A percentile compares a stretch with the other conserved stretches of the same genome.
Evolutionary conservation across 768 basidiomycete genomes (phyloP).

Genomic region (Lepiota venenata): DNA sequence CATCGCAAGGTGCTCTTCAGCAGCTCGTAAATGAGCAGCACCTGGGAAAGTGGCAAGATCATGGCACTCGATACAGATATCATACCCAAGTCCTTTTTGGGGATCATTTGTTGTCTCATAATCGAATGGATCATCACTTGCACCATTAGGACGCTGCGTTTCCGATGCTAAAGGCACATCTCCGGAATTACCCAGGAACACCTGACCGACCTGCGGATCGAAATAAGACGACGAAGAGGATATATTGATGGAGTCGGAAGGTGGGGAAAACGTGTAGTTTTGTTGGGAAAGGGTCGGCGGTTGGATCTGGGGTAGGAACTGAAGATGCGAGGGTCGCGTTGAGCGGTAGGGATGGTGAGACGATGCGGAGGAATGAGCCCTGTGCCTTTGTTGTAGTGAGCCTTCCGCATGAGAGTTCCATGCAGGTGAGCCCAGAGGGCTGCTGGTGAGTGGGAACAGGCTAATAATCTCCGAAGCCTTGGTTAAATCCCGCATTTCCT

Average conservation of each 20-base stretch:
- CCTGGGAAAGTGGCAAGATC: conserved; percentile 76
- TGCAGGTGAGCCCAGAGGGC: not conserved
- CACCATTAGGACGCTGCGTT: not conserved
- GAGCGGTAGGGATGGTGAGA: conserved; percentile 10
- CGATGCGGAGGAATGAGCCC: conserved; percentile 1
- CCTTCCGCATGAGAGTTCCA: not conserved
- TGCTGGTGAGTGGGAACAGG: conserved; percentile 24
- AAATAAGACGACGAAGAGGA: conserved; percentile 39
- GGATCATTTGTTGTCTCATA: conserved; percentile 40
- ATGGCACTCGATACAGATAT: conserved; percentile 87
- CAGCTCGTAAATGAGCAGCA: conserved; percentile 61
- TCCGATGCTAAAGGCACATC: conserved; percentile 62
- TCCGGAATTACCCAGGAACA: conserved; percentile 79
- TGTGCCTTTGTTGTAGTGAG: conserved; percentile 1
- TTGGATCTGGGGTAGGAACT: conserved; percentile 12
- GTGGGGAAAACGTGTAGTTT: conserved; percentile 8
- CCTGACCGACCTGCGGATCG: conserved; percentile 60
- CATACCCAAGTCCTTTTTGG: conserved; percentile 60
- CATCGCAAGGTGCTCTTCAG: conserved; percentile 69
- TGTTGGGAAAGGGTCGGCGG: conserved; percentile 7
- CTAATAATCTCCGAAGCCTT: conserved; percentile 76
- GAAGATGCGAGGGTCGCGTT: conserved; percentile 11
- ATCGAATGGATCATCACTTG: conserved; percentile 38
- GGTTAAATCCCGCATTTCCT: conserved; percentile 89
- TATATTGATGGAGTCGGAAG: conserved; percentile 18